Conservation (phyloP, 73 alveolate species). For the Blepharisma stoltei region DNA sequence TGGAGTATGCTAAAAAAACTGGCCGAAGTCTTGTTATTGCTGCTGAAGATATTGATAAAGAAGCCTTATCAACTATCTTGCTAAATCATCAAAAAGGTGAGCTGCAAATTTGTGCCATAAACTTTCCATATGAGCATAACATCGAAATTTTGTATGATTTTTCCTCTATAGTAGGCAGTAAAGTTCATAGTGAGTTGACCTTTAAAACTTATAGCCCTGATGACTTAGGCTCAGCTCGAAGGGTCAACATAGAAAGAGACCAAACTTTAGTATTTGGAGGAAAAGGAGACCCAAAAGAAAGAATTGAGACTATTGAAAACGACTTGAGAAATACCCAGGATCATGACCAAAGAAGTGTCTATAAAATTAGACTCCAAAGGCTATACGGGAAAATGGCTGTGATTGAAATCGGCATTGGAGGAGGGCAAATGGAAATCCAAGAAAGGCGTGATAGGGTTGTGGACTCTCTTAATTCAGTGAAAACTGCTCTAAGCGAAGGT, state of each 20-base stretch:
- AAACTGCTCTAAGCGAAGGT: constrained; percentile 75
- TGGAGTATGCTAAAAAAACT: not conserved
- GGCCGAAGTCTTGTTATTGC: not conserved
- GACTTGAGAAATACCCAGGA: constrained; percentile 48
- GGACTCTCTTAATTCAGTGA: constrained; percentile 81
- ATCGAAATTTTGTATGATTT: constrained; percentile 1
- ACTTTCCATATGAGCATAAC: constrained; percentile 15
- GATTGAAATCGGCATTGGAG: constrained; percentile 74
- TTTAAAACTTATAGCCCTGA: not conserved
- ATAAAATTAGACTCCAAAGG: constrained; percentile 70
- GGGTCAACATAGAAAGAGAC: not conserved
- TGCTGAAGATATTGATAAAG: constrained; percentile 34
- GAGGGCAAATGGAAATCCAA: constrained; percentile 66
- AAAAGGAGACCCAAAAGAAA: constrained; percentile 44
- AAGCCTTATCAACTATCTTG: constrained; percentile 10
- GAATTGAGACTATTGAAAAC: constrained; percentile 37
- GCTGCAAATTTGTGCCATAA: constrained; percentile 6
- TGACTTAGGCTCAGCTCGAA: constrained; percentile 3
- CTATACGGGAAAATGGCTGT: constrained; percentile 66
- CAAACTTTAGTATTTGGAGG: constrained; percentile 34
- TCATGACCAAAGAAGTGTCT: constrained; percentile 36
- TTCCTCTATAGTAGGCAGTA: constrained; percentile 5
- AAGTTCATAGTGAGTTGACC: not conserved
- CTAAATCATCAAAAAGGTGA: not conserved
- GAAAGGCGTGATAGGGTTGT: constrained; percentile 83